Evolutionary conservation across 768 basidiomycete genomes (phyloP), one percentile per base, ranked within the genome.

Genomic region (Thelephora aurantiotincta): DNA sequence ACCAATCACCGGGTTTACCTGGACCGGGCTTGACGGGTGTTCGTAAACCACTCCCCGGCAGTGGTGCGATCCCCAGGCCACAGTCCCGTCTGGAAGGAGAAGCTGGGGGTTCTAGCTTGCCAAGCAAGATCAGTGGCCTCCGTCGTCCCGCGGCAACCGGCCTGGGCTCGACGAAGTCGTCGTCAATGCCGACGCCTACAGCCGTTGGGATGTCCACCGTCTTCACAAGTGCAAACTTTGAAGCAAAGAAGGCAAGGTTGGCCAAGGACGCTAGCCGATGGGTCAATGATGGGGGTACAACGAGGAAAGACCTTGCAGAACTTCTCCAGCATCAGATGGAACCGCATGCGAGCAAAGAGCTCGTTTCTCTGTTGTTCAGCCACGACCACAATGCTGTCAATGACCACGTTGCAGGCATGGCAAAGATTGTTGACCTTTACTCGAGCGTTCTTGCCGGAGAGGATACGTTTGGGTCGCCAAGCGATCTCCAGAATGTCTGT

Each of bases 321-420:
- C 65, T 80, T 11, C 68, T 98, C 43, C 84, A 89, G 55, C 77
- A 72, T 52, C 96, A 99, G 63, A 97, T 98, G 91, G 91, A 93
- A 54, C 73, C 80, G 7, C 75, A 84, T 56, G 71, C 76, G 5
- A 83, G 84, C 2, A 79, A 82, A 51, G 84, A 92, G 2, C 65
- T 98, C 2, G 62, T 85, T 11, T 63, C 75, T 4, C 77, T 77
- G 23, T 69, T 99, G 23, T 99, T 97, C 68, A 97, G 94, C 58
- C 87, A 85, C 51, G 96, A 96, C 56, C 96, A 97, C 61, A 88
- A 84, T 54, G 89, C 92, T 5, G 82, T 97, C 53, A 93, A 90
- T 55, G 96, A 98, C 60, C 81, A 86, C 57, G 73, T 94, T 46
- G 68, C 70, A n/a, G 94, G 86, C 5, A 63, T 98, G 46, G 68